A percentile compares a stretch with the other conserved stretches of the same genome.
Evolutionary conservation across 2,329 filamentous ascomycete genomes (phyloP).

Genomic region (Fusarium scirpi): DNA sequence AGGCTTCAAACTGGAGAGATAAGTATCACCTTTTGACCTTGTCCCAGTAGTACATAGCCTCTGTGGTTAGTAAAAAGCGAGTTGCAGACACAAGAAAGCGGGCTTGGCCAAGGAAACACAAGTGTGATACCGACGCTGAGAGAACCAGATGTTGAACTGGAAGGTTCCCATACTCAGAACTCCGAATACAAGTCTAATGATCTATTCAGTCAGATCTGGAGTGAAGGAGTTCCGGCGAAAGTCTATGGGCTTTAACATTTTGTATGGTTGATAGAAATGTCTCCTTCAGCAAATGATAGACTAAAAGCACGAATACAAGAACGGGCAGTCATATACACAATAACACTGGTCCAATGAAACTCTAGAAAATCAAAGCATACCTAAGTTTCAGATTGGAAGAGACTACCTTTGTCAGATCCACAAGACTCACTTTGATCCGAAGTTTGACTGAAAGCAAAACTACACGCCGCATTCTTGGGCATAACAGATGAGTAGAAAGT

Average conservation of each 20-base stretch:
- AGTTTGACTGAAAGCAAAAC: not conserved
- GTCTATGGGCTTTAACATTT: not conserved
- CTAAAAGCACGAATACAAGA: not conserved
- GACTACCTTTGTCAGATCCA: not conserved
- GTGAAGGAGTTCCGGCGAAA: not conserved
- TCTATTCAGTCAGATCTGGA: not conserved
- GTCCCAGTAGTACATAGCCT: not conserved
- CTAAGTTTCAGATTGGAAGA: not conserved
- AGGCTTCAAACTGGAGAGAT: rapidly evolving
- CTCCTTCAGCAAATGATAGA: not conserved
- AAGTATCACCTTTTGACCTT: not conserved
- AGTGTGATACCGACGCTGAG: not conserved
- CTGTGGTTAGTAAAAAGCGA: not conserved
- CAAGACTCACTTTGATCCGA: not conserved
- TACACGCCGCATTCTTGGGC: not conserved
- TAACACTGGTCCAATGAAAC: not conserved
- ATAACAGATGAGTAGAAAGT: too few species aligned
- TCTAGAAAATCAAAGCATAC: not conserved
- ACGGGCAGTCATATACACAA: not conserved
- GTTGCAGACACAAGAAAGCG: not conserved
- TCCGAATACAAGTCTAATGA: not conserved
- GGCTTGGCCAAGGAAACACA: not conserved
- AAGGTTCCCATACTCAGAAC: not conserved
- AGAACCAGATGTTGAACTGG: not conserved
- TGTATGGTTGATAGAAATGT: not conserved